Evolutionary conservation across 345 rosid species (phyloP).

Genomic region (Boechera retrofracta): DNA sequence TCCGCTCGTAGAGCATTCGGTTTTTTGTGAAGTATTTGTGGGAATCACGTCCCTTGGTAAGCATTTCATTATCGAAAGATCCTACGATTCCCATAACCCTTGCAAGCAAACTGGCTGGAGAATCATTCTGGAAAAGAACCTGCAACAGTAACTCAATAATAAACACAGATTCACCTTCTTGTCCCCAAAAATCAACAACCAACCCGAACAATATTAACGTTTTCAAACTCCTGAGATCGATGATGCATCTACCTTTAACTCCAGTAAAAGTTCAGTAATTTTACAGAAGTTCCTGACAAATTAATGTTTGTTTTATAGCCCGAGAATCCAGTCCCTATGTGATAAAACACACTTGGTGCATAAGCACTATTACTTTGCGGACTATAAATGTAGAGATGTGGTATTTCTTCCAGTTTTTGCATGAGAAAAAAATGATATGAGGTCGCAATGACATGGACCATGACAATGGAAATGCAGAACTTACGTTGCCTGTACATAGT

Average conservation of each 20-base stretch:
- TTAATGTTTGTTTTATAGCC: not conserved
- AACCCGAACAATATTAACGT: not conserved
- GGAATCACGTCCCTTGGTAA: constrained; percentile 91
- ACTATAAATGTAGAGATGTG: not conserved
- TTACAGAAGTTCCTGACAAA: not conserved
- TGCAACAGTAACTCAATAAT: constrained; percentile 9
- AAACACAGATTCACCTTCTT: not conserved
- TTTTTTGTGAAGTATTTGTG: constrained; percentile 91
- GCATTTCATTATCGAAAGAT: constrained; percentile 79
- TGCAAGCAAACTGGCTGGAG: constrained; percentile 91
- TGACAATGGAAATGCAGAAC: constrained; percentile 43
- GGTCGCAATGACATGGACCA: not conserved
- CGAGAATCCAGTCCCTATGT: not conserved
- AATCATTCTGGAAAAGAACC: constrained; percentile 99
- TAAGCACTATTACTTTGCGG: not conserved
- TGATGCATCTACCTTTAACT: not conserved
- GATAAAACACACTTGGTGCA: not conserved
- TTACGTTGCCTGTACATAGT: constrained; percentile 98
- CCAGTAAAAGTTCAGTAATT: not conserved
- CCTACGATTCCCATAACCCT: constrained; percentile 89
- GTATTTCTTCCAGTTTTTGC: not conserved
- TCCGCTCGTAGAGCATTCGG: constrained; percentile 96
- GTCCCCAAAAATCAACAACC: constrained; percentile 8
- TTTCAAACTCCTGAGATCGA: not conserved
- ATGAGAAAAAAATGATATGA: not conserved